These are phyloP conservation scores for Hyphopichia burtonii DNA, from an alignment of 1,139 yeast species.

Conservation along the genomic window DNA sequence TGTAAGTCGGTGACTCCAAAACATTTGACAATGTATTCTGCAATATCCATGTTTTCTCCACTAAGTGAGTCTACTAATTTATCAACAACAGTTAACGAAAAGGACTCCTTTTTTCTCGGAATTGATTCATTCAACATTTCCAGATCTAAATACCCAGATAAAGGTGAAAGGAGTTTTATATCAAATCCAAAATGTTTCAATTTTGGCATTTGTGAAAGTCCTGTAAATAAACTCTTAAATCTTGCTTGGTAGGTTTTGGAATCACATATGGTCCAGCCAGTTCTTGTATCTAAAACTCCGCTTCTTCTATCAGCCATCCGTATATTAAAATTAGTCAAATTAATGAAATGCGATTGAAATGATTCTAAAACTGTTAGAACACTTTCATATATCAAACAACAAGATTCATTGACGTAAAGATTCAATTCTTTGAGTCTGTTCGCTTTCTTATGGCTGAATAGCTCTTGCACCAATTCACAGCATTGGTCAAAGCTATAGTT, in stretches of 20 bases:
- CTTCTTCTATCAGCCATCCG: not conserved
- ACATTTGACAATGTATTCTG: constrained; percentile 12
- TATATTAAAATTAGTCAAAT: constrained; percentile 7
- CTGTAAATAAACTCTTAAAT: not conserved
- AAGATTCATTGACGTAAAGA: constrained; percentile 17
- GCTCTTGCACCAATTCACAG: not conserved
- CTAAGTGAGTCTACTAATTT: not conserved
- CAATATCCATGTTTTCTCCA: constrained; percentile 3
- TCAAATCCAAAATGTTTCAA: constrained; percentile 8
- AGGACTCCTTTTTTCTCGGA: not conserved
- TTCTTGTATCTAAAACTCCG: not conserved
- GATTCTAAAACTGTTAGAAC: constrained; percentile 14
- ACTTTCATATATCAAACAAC: constrained; percentile 13
- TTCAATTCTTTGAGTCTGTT: constrained; percentile 15
- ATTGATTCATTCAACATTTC: not conserved
- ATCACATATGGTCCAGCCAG: not conserved
- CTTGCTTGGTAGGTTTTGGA: not conserved
- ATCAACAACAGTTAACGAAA: constrained; percentile 1
- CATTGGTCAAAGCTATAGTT: constrained; percentile 2
- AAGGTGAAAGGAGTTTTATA: not conserved
- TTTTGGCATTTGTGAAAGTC: not conserved
- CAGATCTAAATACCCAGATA: not conserved
- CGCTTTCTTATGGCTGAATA: not conserved
- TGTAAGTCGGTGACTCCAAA: constrained; percentile 14
- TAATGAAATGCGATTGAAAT: constrained; percentile 7